Conservation (phyloP, 495 filamentous ascomycete species). For the Penicillium mononematosum region DNA sequence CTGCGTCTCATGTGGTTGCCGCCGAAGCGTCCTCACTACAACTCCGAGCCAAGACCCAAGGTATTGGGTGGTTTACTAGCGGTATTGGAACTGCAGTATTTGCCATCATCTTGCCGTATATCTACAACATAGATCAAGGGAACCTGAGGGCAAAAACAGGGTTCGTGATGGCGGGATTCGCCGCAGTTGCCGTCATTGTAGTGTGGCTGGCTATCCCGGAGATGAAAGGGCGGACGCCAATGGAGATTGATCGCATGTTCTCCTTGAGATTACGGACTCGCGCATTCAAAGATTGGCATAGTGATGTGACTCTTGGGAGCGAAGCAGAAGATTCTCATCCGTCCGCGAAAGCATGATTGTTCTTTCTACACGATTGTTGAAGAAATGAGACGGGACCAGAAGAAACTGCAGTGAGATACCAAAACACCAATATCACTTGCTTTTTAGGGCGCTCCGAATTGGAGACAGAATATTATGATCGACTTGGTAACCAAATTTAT, state of each 20-base stretch:
- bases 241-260: slow-evolving; percentile 42
- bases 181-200: slow-evolving; percentile 17
- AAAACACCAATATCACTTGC: not conserved
- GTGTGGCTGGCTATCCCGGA: slow-evolving; percentile 34
- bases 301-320: slow-evolving; percentile 14
- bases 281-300: slow-evolving; percentile 25
- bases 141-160: slow-evolving; percentile 33
- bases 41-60: slow-evolving; percentile 36
- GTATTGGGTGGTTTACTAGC: slow-evolving; percentile 35
- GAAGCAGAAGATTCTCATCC: not conserved
- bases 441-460: not conserved
- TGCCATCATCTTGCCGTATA: slow-evolving; percentile 34
- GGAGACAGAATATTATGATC: not conserved
- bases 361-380: not conserved
- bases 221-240: slow-evolving; percentile 34
- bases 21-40: slow-evolving; percentile 35
- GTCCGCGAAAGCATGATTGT: not conserved
- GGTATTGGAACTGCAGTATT: slow-evolving; percentile 28
- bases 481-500: not conserved
- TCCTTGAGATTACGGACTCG: slow-evolving; percentile 21
- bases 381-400: not conserved
- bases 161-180: slow-evolving; percentile 34
- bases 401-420: not conserved
- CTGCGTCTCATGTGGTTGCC: slow-evolving; percentile 35
- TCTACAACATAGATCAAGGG: slow-evolving; percentile 35